Evolutionary conservation across 1,284 basidiomycete species (phyloP), one percentile per base, ranked within the genome.

Genomic region (Ganoderma resinaceum): DNA sequence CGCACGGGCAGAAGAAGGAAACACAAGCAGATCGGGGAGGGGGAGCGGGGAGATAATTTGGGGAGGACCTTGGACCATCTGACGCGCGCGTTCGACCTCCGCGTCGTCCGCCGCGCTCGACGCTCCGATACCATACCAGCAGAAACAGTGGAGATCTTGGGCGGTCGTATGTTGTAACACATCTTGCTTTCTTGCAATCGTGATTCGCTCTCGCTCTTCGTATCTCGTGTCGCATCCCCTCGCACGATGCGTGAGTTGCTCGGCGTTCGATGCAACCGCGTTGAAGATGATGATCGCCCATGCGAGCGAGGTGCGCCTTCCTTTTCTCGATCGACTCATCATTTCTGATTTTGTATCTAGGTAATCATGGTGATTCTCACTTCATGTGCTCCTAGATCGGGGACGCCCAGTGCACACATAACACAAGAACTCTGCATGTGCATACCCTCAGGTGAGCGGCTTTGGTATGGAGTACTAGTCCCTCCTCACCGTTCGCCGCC

Each of bases 111-210:
- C 31, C 26, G 61, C 18, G 38, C 33, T 55, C 42, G 14, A 29
- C 46, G 62, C 37, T 43, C 61, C 26, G 20, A 40, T 11, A 43
- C 42, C 37, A 42, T 61, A 43, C 40, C 29, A 43, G 38, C 60
- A 26, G 61, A 12, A 37, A 23, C 42, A 31, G 49, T 35, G 38
- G 37, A 26, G 49, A 40, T 55, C 43, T 38, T 57, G 62, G 62
- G 38, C 62, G 18, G 38, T 63, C 62, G 62, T 57, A 57, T 52
- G 62, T 63, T 63, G 62, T 63, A 63, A 63, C 26, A 42, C 52
- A 33, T 57, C 52, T 63, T 63, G 62, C 38, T 63, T 63, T 63
- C 52, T 26, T 16, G 62, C 46, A 62, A 37, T 52, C 46, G 31
- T 62, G 29, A 46, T 31, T 62, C 18, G 61, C 23, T 62, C 42